These are phyloP conservation scores for Vitis hybrid DNA, from an alignment of 177 flowering plant genomes.

Conservation along the genomic window DNA sequence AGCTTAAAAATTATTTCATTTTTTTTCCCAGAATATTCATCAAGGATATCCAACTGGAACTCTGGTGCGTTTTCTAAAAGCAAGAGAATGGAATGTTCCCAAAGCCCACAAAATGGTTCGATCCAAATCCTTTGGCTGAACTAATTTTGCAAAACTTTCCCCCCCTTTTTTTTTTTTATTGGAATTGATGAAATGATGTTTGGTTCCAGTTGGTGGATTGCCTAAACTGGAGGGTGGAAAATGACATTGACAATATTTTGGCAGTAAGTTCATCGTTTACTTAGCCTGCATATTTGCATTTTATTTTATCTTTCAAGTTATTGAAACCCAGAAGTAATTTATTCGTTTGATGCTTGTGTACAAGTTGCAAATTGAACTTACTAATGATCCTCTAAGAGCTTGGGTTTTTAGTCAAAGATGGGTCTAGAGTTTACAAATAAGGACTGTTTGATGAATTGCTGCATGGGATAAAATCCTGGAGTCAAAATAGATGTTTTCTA, in stretches of 20 bases:
- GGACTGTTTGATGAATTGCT: too few relatives aligned
- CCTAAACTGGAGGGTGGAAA: constrained; percentile 44
- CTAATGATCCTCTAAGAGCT: too few relatives aligned
- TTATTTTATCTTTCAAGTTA: too few relatives aligned
- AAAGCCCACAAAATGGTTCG: constrained; percentile 75
- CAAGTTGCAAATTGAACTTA: not conserved
- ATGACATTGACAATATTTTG: constrained; percentile 42
- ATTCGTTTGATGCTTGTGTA: not conserved
- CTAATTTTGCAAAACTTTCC: not conserved
- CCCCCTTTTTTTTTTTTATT: not conserved
- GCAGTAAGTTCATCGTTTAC: constrained; percentile 24
- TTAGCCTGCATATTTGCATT: not conserved
- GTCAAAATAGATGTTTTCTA: not conserved
- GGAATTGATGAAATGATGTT: not conserved
- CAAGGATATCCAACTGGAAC: constrained; percentile 60
- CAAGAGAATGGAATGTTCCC: constrained; percentile 70
- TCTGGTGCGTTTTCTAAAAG: constrained; percentile 64
- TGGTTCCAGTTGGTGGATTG: constrained; percentile 40
- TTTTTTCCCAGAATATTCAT: constrained; percentile 56
- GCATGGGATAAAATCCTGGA: not conserved
- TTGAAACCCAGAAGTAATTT: too few relatives aligned
- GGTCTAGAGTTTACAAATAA: too few relatives aligned
- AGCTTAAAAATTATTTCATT: not conserved
- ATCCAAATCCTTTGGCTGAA: not conserved
- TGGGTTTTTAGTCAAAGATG: too few relatives aligned